Conservation (phyloP, 176 grass and related monocot species). For the Pontederia paniculata region DNA sequence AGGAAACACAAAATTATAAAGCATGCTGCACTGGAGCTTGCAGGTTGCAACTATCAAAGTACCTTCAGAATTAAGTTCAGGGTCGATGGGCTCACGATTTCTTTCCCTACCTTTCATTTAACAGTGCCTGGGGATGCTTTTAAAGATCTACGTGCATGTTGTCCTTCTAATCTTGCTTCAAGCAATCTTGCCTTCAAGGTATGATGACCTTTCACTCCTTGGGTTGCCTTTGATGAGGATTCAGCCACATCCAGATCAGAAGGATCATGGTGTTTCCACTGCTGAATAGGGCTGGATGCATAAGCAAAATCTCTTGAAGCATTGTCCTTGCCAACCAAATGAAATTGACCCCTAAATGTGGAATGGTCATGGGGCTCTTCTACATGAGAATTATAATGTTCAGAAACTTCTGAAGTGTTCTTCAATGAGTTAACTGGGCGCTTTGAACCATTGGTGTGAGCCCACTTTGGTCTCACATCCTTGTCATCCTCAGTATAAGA, state of each 20-base stretch:
- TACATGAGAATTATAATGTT: slow-evolving; percentile 5
- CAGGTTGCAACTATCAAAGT: too few species aligned
- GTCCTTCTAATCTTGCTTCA: slow-evolving; percentile 86
- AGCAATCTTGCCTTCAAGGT: slow-evolving; percentile 80
- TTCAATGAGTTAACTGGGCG: background rate
- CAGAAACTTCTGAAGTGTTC: background rate
- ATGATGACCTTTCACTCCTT: slow-evolving; percentile 31
- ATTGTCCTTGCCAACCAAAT: slow-evolving; percentile 3
- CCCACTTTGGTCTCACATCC: background rate
- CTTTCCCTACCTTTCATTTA: slow-evolving; percentile 11
- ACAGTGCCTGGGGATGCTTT: slow-evolving; percentile 19
- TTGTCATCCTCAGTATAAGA: slow-evolving; percentile 16
- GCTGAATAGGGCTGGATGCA: slow-evolving; percentile 13
- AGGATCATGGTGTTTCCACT: slow-evolving; percentile 16
- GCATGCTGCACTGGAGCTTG: too few species aligned
- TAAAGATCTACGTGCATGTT: slow-evolving; percentile 49
- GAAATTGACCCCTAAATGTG: slow-evolving; percentile 15
- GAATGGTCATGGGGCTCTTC: slow-evolving; percentile 19
- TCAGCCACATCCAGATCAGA: slow-evolving; percentile 28
- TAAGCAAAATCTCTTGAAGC: slow-evolving; percentile 13
- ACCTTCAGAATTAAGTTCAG: too few species aligned
- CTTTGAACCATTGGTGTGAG: background rate
- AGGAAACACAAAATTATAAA: too few species aligned
- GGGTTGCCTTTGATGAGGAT: slow-evolving; percentile 27
- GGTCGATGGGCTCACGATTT: too few species aligned